Percentiles rank a stretch among this genome's conserved stretches.
These are phyloP conservation scores for Pestalotiopsis sp. DNA, from an alignment of 2,329 filamentous ascomycete species.

Conservation along the genomic window DNA sequence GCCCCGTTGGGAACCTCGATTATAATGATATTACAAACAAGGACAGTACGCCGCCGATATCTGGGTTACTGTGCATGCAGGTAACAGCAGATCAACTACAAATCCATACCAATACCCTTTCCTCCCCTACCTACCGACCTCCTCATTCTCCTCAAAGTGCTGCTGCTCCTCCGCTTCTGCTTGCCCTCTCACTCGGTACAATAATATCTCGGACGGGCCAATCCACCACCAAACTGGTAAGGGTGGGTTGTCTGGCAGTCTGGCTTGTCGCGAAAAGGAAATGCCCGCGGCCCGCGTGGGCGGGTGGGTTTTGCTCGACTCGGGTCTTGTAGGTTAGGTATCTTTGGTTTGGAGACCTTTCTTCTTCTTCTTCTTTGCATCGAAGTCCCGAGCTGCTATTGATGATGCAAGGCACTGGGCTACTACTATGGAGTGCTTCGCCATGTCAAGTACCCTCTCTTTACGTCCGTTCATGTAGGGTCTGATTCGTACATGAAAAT, in stretches of 20 bases:
- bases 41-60: background rate
- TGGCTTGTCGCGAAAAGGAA: slow-evolving; percentile 10
- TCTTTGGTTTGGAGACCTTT: background rate
- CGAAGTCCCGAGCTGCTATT: background rate
- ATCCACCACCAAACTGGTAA: slow-evolving; percentile 9
- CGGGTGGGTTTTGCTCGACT: background rate
- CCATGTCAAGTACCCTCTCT: too few relatives aligned
- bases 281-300: slow-evolving; percentile 1
- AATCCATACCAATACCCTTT: background rate
- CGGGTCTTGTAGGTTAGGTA: background rate
- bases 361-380: background rate
- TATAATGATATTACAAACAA: background rate
- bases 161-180: background rate
- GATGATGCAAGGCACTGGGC: too few relatives aligned
- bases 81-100: background rate
- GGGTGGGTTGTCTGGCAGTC: slow-evolving; percentile 8
- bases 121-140: background rate
- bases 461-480: too few relatives aligned
- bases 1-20: background rate
- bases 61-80: background rate
- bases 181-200: slow-evolving; percentile 3
- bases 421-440: too few relatives aligned
- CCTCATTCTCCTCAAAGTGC: background rate
- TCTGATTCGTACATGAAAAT: too few relatives aligned
- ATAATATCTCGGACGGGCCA: slow-evolving; percentile 1